Evolutionary conservation across 1,139 yeast genomes (phyloP), one percentile per base, ranked within the genome.

Genomic region (Hyphopichia burtonii): DNA sequence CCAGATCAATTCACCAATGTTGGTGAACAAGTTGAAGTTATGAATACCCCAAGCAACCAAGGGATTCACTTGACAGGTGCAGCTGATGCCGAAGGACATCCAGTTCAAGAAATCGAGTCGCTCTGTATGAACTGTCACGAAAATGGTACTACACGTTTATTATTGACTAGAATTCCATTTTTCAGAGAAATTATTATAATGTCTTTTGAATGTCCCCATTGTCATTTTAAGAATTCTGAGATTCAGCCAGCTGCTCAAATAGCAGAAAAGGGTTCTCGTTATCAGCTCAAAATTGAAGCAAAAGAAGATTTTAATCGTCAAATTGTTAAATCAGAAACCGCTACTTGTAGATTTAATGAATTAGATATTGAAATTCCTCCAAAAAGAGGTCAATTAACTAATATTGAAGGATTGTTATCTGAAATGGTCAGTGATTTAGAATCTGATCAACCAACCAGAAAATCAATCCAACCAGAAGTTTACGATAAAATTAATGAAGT

Each of bases 161-260:
- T 94, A 41, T 72, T 94, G 56, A 93, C 99, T 14, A 75, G 82
- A 46, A 94, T 94, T 53, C 99, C 99, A 11, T 90, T 73, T 56
- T 94, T 94, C 69, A 75, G 93, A 53, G 98, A 94, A 63, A 82
- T 94, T 45, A 88, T 94, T 44, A 65, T 94, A 48, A 93, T 93
- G 96, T 91, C 98, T 2, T 94, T 94, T 63, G 87, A 83, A 51
- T 94, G 99, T 66, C 93, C 95, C 34, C 96, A 91, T 63, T 94
- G 99, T 71, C 87, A 89, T 1, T 80, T 89, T 59, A 86, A 85
- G 63, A 93, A 90, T 71, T 80, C 90, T 38, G 99, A 94, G 66
- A 80, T 94, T 52, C 99, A 94, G 69, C 86, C 97, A 17, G 99
- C 99, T 11, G 85, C 95, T 7, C 80, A 78, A 46, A 85, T 87